Evolutionary conservation across 129 eudicot genomes (phyloP).

Genomic region (Lactuca saligna): DNA sequence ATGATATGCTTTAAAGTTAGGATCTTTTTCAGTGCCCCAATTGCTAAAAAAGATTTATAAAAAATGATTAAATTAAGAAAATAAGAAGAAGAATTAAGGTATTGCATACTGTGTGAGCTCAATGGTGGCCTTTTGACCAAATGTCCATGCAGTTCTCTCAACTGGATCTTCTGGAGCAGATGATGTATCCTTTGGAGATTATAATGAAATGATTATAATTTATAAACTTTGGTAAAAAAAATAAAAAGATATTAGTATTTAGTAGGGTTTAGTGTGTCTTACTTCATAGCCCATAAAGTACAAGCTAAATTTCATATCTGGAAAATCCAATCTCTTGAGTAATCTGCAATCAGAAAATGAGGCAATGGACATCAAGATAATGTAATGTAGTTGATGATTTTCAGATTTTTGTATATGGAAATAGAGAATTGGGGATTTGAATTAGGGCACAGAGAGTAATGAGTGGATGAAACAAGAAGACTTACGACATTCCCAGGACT

Average conservation of each 20-base stretch:
- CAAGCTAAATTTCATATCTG: slow-evolving; percentile 81
- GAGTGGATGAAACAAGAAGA: slow-evolving; percentile 22
- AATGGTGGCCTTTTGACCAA: slow-evolving; percentile 68
- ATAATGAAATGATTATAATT: neutral
- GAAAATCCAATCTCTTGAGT: slow-evolving; percentile 90
- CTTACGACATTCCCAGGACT: slow-evolving; percentile 97
- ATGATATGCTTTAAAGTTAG: slow-evolving; percentile 70
- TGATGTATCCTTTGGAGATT: slow-evolving; percentile 53
- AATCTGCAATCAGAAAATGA: slow-evolving; percentile 46
- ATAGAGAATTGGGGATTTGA: neutral
- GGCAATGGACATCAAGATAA: neutral
- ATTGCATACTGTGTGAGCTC: slow-evolving; percentile 86
- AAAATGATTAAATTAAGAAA: slow-evolving; percentile 11
- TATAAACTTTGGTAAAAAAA: neutral
- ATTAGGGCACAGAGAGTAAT: slow-evolving; percentile 7
- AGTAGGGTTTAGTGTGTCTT: slow-evolving; percentile 4
- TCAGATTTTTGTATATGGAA: slow-evolving; percentile 2
- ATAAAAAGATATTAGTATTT: neutral
- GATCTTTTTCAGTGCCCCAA: slow-evolving; percentile 92
- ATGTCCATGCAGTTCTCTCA: slow-evolving; percentile 88
- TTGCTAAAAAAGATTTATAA: slow-evolving; percentile 48
- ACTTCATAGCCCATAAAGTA: slow-evolving; percentile 98
- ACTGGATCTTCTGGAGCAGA: slow-evolving; percentile 72
- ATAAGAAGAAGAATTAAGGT: slow-evolving; percentile 11
- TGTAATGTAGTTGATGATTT: neutral